Evolutionary conservation across 2,329 filamentous ascomycete species (phyloP).

Genomic region (Fusarium sororula): DNA sequence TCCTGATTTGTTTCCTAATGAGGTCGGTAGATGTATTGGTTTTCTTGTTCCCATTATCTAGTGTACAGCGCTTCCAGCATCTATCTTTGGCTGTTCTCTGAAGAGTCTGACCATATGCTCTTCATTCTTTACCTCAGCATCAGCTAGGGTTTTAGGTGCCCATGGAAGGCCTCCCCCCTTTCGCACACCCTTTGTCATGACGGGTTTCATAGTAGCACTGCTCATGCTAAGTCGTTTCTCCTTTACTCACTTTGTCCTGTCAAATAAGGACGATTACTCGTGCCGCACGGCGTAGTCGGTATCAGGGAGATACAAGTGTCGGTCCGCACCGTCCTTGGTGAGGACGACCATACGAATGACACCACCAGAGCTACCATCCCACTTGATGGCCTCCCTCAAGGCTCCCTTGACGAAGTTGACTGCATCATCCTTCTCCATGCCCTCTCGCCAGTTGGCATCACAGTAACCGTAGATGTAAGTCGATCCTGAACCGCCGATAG

Average conservation of each 20-base stretch:
- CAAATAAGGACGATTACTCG: constrained; percentile 55
- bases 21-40: constrained; percentile 33
- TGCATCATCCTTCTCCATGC: constrained; percentile 91
- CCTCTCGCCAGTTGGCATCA: constrained; percentile 93
- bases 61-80: constrained; percentile 41
- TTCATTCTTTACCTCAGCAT: constrained; percentile 6
- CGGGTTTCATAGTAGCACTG: constrained; percentile 27
- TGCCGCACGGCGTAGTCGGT: constrained; percentile 82
- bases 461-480: constrained; percentile 99
- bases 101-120: constrained; percentile 16
- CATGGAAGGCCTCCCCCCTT: constrained; percentile 7
- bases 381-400: constrained; percentile 95
- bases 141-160: neutral
- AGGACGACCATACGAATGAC: constrained; percentile 98
- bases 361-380: constrained; percentile 98
- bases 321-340: constrained; percentile 86
- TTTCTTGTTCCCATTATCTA: constrained; percentile 43
- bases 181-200: constrained; percentile 19
- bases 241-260: constrained; percentile 29
- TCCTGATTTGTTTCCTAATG: constrained; percentile 1
- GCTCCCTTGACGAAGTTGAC: constrained; percentile 93
- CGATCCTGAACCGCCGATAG: constrained; percentile 95
- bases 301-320: constrained; percentile 96
- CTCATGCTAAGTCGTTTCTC: constrained; percentile 10
- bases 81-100: constrained; percentile 14